Percentiles rank a stretch among this genome's conserved stretches.
These are phyloP conservation scores for Rhizopogon rudus DNA, from an alignment of 768 basidiomycete species.

Conservation along the genomic window DNA sequence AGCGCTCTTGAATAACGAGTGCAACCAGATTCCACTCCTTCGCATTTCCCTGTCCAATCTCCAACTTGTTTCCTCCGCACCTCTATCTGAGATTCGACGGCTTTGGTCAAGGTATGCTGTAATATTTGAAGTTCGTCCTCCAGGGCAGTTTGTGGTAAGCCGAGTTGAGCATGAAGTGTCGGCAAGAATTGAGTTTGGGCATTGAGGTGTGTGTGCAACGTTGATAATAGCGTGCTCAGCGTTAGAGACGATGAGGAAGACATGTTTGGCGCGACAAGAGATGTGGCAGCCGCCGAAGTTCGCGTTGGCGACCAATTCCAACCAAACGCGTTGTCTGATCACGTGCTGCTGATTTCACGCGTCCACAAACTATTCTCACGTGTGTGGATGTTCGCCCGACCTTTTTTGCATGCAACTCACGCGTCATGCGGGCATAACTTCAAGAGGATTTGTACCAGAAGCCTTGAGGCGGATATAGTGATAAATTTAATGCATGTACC, in stretches of 20 bases:
- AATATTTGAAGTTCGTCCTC: conserved; percentile 75
- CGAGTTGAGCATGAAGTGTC: conserved; percentile 78
- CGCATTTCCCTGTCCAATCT: conserved; percentile 63
- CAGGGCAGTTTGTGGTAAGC: conserved; percentile 72
- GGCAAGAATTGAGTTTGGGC: conserved; percentile 80
- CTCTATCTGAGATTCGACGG: conserved; percentile 72
- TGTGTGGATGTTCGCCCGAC: no score
- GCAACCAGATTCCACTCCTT: conserved; percentile 58
- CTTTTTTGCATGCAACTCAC: no score
- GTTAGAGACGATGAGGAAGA: conserved; percentile 24
- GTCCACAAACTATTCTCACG: not conserved
- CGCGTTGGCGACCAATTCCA: not conserved
- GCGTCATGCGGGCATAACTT: no score
- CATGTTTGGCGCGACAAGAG: not conserved
- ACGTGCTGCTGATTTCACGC: not conserved
- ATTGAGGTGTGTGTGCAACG: conserved; percentile 73
- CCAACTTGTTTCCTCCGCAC: conserved; percentile 70
- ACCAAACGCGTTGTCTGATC: not conserved
- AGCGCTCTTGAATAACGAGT: conserved; percentile 62
- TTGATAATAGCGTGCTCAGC: conserved; percentile 67
- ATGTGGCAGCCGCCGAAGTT: not conserved
- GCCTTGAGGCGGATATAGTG: not conserved
- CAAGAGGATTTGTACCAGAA: not conserved
- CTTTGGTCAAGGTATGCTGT: conserved; percentile 68
- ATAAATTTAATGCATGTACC: conserved; percentile 7